Evolutionary conservation across 2,329 filamentous ascomycete species (phyloP), one percentile per base, ranked within the genome.

Genomic region (Pseudopyrenochaeta lycopersici): DNA sequence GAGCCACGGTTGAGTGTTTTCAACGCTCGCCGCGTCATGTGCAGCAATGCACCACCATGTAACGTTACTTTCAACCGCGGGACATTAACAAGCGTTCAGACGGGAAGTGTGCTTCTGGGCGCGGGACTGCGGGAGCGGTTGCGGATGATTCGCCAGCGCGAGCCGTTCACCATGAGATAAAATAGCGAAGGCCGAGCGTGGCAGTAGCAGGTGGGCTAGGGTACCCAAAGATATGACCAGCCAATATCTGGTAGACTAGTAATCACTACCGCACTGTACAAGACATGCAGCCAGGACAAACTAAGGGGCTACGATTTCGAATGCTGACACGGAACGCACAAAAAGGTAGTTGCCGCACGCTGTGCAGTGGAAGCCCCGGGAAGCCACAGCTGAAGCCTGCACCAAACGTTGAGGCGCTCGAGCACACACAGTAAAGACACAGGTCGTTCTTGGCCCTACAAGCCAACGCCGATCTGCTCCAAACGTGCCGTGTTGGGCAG

Each of bases 41-140:
- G 35, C 29, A 32, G 46, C 4, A 29, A 31, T 30, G 21, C 40
- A 33, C 23, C 35, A 31, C 48, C 51, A 61, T 61, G 58, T 58
- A 56, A 61, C 58, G 55, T 58, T 55, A 56, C 55, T 27, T n/a
- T 47, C 29, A 32, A 21, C 30, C 20, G 23, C 45, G 36, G 41
- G 11, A 7, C 10, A 10, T 31, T n/a, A 46, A 44, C 7, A 45
- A 36, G 52, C 35, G 41, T 45, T 27, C 46, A 46, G 46, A 29
- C 12, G 29, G 6, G 9, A 27, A 18, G 15, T 39, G 32, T 35
- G 44, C 44, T 35, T 46, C 20, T 32, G 45, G 23, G 33, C 27
- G 33, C 23, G 32, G 23, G 43, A 43, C 32, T 23, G 38, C 48
- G 52, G 39, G 41, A 43, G 18, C 10, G 54, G 41, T 20, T 32